Conservation (phyloP, 106 monocot genomes). For the Amphibolis antarctica region DNA sequence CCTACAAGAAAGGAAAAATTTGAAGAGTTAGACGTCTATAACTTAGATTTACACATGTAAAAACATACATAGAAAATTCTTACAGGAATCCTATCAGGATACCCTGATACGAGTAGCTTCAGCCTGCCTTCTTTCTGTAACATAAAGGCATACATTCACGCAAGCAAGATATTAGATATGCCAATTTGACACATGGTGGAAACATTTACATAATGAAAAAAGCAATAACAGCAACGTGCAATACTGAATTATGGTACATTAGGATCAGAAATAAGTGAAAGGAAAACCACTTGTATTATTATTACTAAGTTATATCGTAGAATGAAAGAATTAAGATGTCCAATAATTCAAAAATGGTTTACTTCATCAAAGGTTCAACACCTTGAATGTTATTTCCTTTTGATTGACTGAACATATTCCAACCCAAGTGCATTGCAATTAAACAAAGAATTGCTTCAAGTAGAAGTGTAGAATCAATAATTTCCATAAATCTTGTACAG, state of each 20-base stretch:
- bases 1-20: constrained; percentile 1
- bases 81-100: constrained; percentile 15
- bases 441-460: too few relatives aligned
- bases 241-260: neutral
- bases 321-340: neutral
- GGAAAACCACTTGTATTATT: neutral
- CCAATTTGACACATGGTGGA: neutral
- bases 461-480: too few relatives aligned
- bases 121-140: constrained; percentile 11
- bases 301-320: neutral
- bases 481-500: too few relatives aligned
- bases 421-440: too few relatives aligned
- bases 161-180: neutral
- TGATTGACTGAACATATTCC: too few relatives aligned
- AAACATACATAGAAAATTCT: neutral
- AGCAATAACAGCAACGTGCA: too few relatives aligned
- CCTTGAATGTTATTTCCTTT: neutral
- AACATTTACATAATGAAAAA: neutral
- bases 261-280: neutral
- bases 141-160: neutral
- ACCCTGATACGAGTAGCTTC: constrained; percentile 12
- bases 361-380: neutral
- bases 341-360: neutral
- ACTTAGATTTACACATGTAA: too few relatives aligned
- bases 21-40: too few relatives aligned